phyloP scores from a whole-genome alignment of 805 yeast genomes.

The Yarrowia sp. region DNA sequence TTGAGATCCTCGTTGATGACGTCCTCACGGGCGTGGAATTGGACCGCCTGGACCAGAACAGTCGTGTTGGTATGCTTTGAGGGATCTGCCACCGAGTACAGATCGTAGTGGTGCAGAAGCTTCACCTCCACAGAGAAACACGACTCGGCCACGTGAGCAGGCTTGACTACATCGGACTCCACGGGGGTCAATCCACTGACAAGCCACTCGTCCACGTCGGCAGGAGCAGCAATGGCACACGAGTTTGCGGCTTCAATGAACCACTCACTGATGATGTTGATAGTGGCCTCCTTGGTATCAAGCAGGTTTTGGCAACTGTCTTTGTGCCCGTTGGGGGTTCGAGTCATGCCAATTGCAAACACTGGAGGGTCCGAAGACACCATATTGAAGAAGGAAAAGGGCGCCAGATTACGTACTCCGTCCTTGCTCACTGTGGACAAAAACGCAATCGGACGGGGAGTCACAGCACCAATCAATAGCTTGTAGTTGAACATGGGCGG shows the following conservation, averaged over 20 bases:
- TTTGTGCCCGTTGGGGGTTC: slow-evolving; percentile 42
- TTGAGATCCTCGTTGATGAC: slow-evolving; percentile 43
- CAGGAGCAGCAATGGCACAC: slow-evolving; percentile 47
- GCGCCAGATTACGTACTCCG: slow-evolving; percentile 53
- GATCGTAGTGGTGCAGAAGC: slow-evolving; percentile 45
- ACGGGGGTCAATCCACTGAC: slow-evolving; percentile 51
- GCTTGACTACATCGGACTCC: slow-evolving; percentile 46
- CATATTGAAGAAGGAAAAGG: slow-evolving; percentile 55
- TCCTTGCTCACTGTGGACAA: slow-evolving; percentile 46
- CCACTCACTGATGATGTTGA: slow-evolving; percentile 61
- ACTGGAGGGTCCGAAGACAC: slow-evolving; percentile 56
- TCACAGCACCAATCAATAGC: slow-evolving; percentile 49
- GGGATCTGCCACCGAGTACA: slow-evolving; percentile 44
- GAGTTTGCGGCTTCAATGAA: slow-evolving; percentile 61
- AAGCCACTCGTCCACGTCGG: slow-evolving; percentile 53
- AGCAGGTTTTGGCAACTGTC: slow-evolving; percentile 51
- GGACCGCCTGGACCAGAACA: slow-evolving; percentile 52
- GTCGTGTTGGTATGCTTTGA: slow-evolving; percentile 40
- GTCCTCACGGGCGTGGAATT: slow-evolving; percentile 58
- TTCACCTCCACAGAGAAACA: slow-evolving; percentile 59
- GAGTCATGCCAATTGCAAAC: slow-evolving; percentile 50
- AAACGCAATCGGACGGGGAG: slow-evolving; percentile 62
- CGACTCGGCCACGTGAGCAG: slow-evolving; percentile 59
- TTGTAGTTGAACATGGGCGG: slow-evolving; percentile 47
- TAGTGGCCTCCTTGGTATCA: slow-evolving; percentile 52